Evolutionary conservation across 306 rosid genomes (phyloP).

Genomic region (Lupinus albus): DNA sequence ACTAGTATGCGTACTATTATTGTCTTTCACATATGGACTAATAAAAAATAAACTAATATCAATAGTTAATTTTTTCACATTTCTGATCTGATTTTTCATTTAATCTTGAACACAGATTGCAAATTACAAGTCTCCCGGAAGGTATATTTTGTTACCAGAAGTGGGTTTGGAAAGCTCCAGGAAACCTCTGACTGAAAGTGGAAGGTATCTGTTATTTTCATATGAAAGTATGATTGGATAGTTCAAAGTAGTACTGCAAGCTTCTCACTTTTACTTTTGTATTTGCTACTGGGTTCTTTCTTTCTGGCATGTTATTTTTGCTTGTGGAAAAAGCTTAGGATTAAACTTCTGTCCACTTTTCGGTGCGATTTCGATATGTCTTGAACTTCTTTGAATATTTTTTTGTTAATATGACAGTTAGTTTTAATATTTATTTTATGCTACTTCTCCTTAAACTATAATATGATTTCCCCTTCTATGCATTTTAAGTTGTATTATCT

Average conservation of each 20-base stretch:
- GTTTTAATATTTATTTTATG: background rate
- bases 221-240: slow-evolving; percentile 12
- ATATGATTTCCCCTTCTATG: slow-evolving; percentile 22
- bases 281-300: background rate
- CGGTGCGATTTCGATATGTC: background rate
- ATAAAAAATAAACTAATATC: background rate
- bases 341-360: background rate
- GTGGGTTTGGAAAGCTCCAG: slow-evolving; percentile 64
- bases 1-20: background rate
- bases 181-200: slow-evolving; percentile 66
- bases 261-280: background rate
- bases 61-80: slow-evolving; percentile 27
- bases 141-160: slow-evolving; percentile 66
- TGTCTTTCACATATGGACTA: background rate
- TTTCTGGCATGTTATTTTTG: background rate
- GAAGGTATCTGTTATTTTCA: slow-evolving; percentile 65
- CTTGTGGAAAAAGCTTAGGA: background rate
- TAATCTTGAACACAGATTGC: slow-evolving; percentile 72
- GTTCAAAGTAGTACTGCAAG: slow-evolving; percentile 1
- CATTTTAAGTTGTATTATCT: slow-evolving; percentile 25
- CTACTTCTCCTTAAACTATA: background rate
- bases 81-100: slow-evolving; percentile 46
- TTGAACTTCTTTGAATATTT: background rate
- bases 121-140: slow-evolving; percentile 75
- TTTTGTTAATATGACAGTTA: background rate